Percentiles rank a stretch among this genome's conserved stretches.
Evolutionary conservation across 1,284 basidiomycete genomes (phyloP).

Genomic region (Takashimella koratensis): DNA sequence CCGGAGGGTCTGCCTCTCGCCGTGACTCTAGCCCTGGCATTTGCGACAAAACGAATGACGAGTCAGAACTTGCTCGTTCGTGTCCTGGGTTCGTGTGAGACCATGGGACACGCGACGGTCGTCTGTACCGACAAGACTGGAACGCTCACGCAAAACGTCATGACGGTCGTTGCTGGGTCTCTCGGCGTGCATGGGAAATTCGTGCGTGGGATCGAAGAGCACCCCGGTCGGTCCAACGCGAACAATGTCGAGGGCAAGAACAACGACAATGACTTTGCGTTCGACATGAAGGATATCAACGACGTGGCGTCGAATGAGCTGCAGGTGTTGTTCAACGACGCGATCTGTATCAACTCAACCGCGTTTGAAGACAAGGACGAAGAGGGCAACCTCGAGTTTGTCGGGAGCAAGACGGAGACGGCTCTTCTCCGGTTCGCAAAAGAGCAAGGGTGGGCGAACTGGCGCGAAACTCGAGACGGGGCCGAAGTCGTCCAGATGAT

Average conservation of each 20-base stretch:
- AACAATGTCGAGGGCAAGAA: conserved; percentile 54
- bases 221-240: conserved; percentile 69
- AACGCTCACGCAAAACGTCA: conserved; percentile 85
- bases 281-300: conserved; percentile 73
- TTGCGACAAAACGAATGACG: conserved; percentile 97
- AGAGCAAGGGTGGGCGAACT: conserved; percentile 76
- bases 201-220: conserved; percentile 71
- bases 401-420: conserved; percentile 96
- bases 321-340: conserved; percentile 70
- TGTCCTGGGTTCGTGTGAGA: conserved; percentile 93
- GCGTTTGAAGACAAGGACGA: conserved; percentile 83
- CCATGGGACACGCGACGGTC: conserved; percentile 96
- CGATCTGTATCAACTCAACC: conserved; percentile 90
- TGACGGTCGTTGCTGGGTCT: conserved; percentile 94
- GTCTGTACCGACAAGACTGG: conserved; percentile 93
- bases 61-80: conserved; percentile 91
- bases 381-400: conserved; percentile 65
- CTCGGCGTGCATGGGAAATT: conserved; percentile 93
- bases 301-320: conserved; percentile 62
- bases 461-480: conserved; percentile 63
- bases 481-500: conserved; percentile 78
- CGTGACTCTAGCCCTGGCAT: conserved; percentile 91
- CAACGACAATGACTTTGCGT: conserved; percentile 65
- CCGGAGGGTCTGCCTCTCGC: conserved; percentile 96
- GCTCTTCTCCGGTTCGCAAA: conserved; percentile 88